These are phyloP conservation scores for Leccinum griseonigrum DNA, from an alignment of 1,284 basidiomycete species.

Conservation along the genomic window DNA sequence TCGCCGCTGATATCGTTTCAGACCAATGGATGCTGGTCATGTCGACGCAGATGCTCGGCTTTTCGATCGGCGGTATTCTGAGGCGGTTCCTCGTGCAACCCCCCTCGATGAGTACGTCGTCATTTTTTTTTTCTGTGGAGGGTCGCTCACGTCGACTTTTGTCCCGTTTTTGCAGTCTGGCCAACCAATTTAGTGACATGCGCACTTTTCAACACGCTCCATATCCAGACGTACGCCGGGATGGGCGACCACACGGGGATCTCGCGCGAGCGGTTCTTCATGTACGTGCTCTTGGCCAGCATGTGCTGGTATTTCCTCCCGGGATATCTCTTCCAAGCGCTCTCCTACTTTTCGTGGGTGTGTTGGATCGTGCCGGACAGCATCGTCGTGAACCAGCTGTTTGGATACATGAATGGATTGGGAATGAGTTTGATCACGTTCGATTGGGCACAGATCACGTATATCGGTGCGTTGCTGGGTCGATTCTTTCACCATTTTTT, in stretches of 20 bases:
- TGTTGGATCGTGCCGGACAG: slow-evolving; percentile 81
- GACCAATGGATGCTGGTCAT: slow-evolving; percentile 81
- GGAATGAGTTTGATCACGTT: slow-evolving; percentile 71
- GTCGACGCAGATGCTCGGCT: slow-evolving; percentile 84
- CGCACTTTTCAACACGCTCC: slow-evolving; percentile 79
- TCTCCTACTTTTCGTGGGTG: slow-evolving; percentile 68
- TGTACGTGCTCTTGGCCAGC: slow-evolving; percentile 54
- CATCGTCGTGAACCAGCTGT: slow-evolving; percentile 66
- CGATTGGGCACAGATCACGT: slow-evolving; percentile 63
- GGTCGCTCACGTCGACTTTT: not conserved
- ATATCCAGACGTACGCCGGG: slow-evolving; percentile 59
- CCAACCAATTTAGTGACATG: slow-evolving; percentile 80
- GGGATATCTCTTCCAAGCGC: slow-evolving; percentile 71
- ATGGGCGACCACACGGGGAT: slow-evolving; percentile 63
- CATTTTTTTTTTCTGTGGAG: not conserved
- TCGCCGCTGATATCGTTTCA: slow-evolving; percentile 34
- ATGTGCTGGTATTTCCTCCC: slow-evolving; percentile 68
- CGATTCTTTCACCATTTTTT: not conserved
- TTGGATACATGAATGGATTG: slow-evolving; percentile 74
- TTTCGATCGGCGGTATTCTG: slow-evolving; percentile 80
- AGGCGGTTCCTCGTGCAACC: slow-evolving; percentile 81
- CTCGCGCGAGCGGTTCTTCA: slow-evolving; percentile 76
- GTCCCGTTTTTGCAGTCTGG: slow-evolving; percentile 59
- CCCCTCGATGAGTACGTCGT: slow-evolving; percentile 71
- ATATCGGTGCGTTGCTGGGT: slow-evolving; percentile 36